Conservation (phyloP, 371 early-diverging fungal genomes). For the Rhizomucor pusillus region DNA sequence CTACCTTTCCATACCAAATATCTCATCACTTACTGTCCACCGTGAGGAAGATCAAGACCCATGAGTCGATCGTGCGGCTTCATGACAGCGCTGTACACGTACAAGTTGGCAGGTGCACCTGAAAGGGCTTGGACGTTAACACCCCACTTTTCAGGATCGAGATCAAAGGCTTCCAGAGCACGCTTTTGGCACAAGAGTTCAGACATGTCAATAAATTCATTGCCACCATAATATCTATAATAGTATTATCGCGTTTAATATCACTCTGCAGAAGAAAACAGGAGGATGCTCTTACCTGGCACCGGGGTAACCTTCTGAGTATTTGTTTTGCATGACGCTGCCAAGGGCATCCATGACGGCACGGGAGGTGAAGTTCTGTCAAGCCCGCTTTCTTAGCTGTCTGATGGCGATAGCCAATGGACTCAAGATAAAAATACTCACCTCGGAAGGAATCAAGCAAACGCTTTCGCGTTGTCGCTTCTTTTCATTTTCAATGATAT, state of each 20-base stretch:
- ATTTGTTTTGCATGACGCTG: slow-evolving; percentile 99
- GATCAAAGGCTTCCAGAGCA: slow-evolving; percentile 90
- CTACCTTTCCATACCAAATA: too few species aligned
- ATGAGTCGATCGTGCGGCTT: slow-evolving; percentile 98
- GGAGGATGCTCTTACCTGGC: slow-evolving; percentile 61
- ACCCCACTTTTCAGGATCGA: slow-evolving; percentile 94
- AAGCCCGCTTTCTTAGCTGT: neutral
- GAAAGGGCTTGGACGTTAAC: slow-evolving; percentile 98
- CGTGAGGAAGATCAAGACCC: slow-evolving; percentile 98
- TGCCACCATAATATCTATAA: slow-evolving; percentile 97
- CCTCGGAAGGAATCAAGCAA: slow-evolving; percentile 97
- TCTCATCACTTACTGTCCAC: slow-evolving; percentile 95
- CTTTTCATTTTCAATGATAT: slow-evolving; percentile 96
- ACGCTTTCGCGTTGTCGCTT: slow-evolving; percentile 93
- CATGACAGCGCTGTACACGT: slow-evolving; percentile 95
- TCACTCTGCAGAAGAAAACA: neutral
- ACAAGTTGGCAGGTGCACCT: slow-evolving; percentile 96
- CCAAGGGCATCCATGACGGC: slow-evolving; percentile 97
- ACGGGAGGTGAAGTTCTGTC: slow-evolving; percentile 96
- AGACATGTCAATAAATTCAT: slow-evolving; percentile 96
- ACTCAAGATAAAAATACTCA: slow-evolving; percentile 20
- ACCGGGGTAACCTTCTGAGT: slow-evolving; percentile 98
- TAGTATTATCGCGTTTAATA: neutral
- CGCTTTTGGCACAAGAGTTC: slow-evolving; percentile 96
- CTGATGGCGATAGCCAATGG: neutral